Evolutionary conservation across 2,329 filamentous ascomycete species (phyloP).

Genomic region (Fusarium pseudograminearum): DNA sequence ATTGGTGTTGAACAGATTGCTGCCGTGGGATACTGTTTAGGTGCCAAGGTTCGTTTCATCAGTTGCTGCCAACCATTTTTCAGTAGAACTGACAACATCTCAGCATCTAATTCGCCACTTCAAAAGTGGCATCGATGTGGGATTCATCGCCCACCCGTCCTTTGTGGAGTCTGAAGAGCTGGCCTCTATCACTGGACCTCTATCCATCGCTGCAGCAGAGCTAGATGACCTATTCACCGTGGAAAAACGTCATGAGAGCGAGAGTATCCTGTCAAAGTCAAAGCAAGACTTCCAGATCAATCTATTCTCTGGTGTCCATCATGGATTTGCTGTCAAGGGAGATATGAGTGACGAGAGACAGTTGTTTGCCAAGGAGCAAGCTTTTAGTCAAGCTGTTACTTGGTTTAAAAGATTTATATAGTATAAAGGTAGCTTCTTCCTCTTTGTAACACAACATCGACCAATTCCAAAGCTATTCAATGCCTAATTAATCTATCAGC

Average conservation of each 20-base stretch:
- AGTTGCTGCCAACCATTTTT: rapidly evolving
- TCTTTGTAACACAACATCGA: too few species aligned
- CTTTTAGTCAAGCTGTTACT: conserved; percentile 79
- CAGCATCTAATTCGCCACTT: conserved; percentile 76
- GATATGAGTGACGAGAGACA: conserved; percentile 66
- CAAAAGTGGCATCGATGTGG: conserved; percentile 73
- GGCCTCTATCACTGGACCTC: conserved; percentile 71
- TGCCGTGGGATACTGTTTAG: conserved; percentile 80
- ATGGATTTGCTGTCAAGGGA: conserved; percentile 80
- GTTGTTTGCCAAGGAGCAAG: conserved; percentile 82
- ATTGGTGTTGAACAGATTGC: conserved; percentile 70
- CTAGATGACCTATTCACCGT: conserved; percentile 74
- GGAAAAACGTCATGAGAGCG: conserved; percentile 72
- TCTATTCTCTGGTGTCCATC: conserved; percentile 76
- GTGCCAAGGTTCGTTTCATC: conserved; percentile 67
- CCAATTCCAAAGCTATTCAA: too few species aligned
- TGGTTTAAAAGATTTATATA: conserved; percentile 68
- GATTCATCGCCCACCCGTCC: conserved; percentile 81
- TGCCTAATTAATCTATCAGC: too few species aligned
- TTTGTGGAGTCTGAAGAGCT: conserved; percentile 78
- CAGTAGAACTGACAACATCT: not conserved
- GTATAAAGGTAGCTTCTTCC: too few species aligned
- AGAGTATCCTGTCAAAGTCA: conserved; percentile 68
- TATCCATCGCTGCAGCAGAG: conserved; percentile 75
- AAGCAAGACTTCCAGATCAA: conserved; percentile 79